Evolutionary conservation across 75 land plant genomes (phyloP).

Genomic region (Adiantum capillusveneris): DNA sequence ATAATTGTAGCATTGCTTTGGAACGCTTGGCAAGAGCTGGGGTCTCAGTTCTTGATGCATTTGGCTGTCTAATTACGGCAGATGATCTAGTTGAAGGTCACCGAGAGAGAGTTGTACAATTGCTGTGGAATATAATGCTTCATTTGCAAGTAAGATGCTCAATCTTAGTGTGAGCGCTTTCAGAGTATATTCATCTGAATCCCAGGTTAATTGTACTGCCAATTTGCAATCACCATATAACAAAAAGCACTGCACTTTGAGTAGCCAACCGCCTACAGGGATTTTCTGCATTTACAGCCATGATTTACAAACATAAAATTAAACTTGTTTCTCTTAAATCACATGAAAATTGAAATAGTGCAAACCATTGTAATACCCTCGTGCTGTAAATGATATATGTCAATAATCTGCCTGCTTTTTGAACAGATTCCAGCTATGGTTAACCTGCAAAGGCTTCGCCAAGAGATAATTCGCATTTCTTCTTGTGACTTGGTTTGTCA

Average conservation of each 20-base stretch:
- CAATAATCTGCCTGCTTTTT: neutral
- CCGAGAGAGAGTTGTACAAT: constrained; percentile 40
- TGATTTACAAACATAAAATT: no score
- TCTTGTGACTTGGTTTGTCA: neutral
- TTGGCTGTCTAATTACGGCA: constrained; percentile 38
- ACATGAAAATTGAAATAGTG: no score
- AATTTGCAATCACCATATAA: no score
- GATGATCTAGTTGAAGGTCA: constrained; percentile 68
- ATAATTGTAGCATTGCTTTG: constrained; percentile 62
- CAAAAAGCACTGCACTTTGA: no score
- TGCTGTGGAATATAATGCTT: constrained; percentile 72
- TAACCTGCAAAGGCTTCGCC: neutral
- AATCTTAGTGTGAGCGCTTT: no score
- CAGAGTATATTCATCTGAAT: no score
- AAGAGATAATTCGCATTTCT: constrained; percentile 4
- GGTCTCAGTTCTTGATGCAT: constrained; percentile 56
- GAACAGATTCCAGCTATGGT: constrained; percentile 3
- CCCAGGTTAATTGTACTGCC: no score
- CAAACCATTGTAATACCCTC: no score
- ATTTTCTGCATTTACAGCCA: no score
- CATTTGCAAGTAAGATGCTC: constrained; percentile 91
- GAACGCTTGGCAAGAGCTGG: constrained; percentile 55
- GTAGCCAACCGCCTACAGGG: no score
- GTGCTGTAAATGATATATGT: no score
- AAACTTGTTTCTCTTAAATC: no score